These are phyloP conservation scores for Colletotrichum neosansevieriae DNA, from an alignment of 2,329 filamentous ascomycete species.

Conservation along the genomic window DNA sequence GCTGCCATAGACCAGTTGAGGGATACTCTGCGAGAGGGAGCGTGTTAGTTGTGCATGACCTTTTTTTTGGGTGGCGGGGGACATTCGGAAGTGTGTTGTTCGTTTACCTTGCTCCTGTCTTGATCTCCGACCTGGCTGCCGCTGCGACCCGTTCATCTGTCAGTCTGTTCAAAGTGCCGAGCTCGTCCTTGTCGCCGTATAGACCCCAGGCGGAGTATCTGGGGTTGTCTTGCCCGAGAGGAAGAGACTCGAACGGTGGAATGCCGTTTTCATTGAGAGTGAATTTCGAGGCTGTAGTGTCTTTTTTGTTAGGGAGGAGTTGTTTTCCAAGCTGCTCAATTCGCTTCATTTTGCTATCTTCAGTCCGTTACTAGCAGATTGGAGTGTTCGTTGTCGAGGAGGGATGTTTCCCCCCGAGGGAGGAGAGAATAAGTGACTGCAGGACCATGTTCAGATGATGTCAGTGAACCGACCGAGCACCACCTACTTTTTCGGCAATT, in stretches of 20 bases:
- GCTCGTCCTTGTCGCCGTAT: constrained; percentile 67
- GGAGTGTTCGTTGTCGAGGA: no score
- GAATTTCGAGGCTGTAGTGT: not conserved
- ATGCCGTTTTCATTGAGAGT: constrained; percentile 55
- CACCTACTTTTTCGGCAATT: no score
- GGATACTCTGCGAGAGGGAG: constrained; percentile 44
- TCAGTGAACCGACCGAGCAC: no score
- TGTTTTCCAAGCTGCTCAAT: constrained; percentile 23
- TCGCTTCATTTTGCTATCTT: constrained; percentile 9
- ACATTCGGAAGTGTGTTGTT: constrained; percentile 1
- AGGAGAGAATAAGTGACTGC: no score
- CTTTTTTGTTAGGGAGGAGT: not conserved
- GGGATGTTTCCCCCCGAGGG: no score
- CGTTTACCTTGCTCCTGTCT: constrained; percentile 61
- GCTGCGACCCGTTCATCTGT: constrained; percentile 65
- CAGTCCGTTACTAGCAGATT: no score
- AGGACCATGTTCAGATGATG: no score
- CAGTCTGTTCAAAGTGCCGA: constrained; percentile 72
- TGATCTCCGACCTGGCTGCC: constrained; percentile 64
- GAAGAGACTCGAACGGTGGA: constrained; percentile 61
- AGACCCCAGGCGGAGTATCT: constrained; percentile 59
- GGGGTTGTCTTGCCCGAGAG: constrained; percentile 60
- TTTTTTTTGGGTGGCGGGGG: no score
- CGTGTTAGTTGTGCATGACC: not conserved
- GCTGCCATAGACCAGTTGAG: constrained; percentile 51